Base-by-base conservation (phyloP, 805 yeast genomes). In the Metschnikowia kunwiensis region DNA sequence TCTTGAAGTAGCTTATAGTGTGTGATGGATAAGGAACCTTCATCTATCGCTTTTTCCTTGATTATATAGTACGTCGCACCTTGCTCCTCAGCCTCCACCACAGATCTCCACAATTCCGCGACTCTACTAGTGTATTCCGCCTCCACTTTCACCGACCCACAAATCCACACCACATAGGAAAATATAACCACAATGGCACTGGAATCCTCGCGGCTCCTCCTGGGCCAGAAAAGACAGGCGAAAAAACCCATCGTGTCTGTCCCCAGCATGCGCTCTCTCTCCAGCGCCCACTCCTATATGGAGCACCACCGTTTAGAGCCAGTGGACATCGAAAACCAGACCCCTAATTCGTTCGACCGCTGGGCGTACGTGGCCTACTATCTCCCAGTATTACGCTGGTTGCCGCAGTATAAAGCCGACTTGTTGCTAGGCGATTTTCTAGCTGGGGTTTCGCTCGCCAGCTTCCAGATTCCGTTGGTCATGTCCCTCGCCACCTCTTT, bases 401-500 rank as follows among this genome's bases (percentile, higher is more conserved):
- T 60, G 25, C 65, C 65, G 3, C 44, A 48, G 2, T 61, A 61
- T 32, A 27, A 47, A 12, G 14, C 27, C 5, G 31, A 30, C 7
- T 24, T 36, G 12, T 32, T 58, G 7, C 12, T 53, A 5, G 65
- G 67, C 10, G 67, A 61, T 30, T 34, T 55, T 12, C 42, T 61
- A 10, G 67, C 67, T 8, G 65, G 67, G 0, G 31, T 58, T 3
- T 55, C 65, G 15, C 42, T 61, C 18, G 61, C 65, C 5, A 54
- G 59, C 19, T 61, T 61, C 46, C 67, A 60, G 45, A 55, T 60
- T 25, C 66, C 66, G 7, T 46, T 60, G 88, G 1, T 80, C 74
- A 71, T 81, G 73, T 76, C 84, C 2, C 83, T 83, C 52, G 93
- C 96, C 3, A 80, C 86, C 0, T 80, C 94, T 0, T 68, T 88